These are phyloP conservation scores for Phaseolus lunatus DNA, from an alignment of 306 rosid genomes.

Conservation along the genomic window DNA sequence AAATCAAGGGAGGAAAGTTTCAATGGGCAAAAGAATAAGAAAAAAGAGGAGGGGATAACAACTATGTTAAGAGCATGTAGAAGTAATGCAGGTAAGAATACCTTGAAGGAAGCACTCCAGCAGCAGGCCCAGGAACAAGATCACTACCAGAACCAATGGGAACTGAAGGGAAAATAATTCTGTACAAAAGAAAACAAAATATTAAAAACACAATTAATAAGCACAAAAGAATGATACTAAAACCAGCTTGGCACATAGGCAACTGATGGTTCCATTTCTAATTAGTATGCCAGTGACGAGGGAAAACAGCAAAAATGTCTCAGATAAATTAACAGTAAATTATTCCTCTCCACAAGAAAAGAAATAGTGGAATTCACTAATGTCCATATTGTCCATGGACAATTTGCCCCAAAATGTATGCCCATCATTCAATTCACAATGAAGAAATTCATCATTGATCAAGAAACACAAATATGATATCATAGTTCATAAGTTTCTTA, in stretches of 20 bases:
- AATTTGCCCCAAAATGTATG: constrained; percentile 7
- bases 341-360: neutral
- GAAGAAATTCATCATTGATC: constrained; percentile 1
- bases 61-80: neutral
- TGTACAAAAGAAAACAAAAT: constrained; percentile 44
- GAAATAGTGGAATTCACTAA: neutral
- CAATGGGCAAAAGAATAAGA: neutral
- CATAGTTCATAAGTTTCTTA: neutral
- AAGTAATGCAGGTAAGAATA: constrained; percentile 39
- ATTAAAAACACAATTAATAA: neutral
- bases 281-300: neutral
- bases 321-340: constrained; percentile 5
- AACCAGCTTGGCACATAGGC: constrained; percentile 24
- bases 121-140: constrained; percentile 80
- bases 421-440: neutral
- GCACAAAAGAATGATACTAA: neutral
- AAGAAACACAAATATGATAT: constrained; percentile 11
- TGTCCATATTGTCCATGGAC: constrained; percentile 6
- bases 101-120: constrained; percentile 79
- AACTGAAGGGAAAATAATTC: constrained; percentile 64
- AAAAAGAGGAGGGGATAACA: neutral
- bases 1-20: constrained; percentile 30
- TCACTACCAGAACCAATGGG: constrained; percentile 64
- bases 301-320: constrained; percentile 6
- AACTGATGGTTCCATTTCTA: constrained; percentile 20